Evolutionary conservation across 2,329 filamentous ascomycete species (phyloP).

Genomic region (Fusarium sp.): DNA sequence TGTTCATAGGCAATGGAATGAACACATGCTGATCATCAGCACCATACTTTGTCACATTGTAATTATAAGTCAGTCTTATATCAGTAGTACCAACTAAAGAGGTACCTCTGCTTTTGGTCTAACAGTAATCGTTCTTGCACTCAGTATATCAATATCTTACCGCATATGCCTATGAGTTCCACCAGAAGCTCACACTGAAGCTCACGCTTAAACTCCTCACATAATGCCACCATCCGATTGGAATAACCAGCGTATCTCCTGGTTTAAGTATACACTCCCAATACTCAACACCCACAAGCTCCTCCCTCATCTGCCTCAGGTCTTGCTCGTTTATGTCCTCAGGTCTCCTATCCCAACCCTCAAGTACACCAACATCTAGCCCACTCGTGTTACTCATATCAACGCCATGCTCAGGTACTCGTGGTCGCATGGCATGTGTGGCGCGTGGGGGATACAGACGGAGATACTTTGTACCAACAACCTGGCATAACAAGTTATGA

Average conservation of each 20-base stretch:
- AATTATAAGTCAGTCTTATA: too few relatives aligned
- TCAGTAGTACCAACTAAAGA: too few relatives aligned
- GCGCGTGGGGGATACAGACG: constrained; percentile 81
- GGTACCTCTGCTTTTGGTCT: too few relatives aligned
- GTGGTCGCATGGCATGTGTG: constrained; percentile 68
- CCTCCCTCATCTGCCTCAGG: constrained; percentile 52
- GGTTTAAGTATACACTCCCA: constrained; percentile 82
- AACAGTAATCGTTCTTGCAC: background rate
- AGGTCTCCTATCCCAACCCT: constrained; percentile 65
- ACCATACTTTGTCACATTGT: background rate
- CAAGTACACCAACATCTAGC: constrained; percentile 78
- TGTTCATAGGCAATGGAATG: background rate
- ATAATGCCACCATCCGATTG: constrained; percentile 98
- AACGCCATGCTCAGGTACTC: constrained; percentile 74
- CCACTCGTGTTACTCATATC: constrained; percentile 93
- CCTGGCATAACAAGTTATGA: constrained; percentile 90
- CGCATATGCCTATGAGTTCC: constrained; percentile 62
- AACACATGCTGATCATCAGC: background rate
- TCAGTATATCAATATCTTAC: background rate
- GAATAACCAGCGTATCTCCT: constrained; percentile 89
- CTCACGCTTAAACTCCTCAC: constrained; percentile 86
- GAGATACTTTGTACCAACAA: constrained; percentile 92
- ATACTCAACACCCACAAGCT: constrained; percentile 71
- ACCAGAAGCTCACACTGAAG: constrained; percentile 98
- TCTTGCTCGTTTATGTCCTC: constrained; percentile 46